Percentiles rank a stretch among this genome's conserved stretches.
Evolutionary conservation across 345 rosid genomes (phyloP).

Genomic region (Aquilaria sinensis): DNA sequence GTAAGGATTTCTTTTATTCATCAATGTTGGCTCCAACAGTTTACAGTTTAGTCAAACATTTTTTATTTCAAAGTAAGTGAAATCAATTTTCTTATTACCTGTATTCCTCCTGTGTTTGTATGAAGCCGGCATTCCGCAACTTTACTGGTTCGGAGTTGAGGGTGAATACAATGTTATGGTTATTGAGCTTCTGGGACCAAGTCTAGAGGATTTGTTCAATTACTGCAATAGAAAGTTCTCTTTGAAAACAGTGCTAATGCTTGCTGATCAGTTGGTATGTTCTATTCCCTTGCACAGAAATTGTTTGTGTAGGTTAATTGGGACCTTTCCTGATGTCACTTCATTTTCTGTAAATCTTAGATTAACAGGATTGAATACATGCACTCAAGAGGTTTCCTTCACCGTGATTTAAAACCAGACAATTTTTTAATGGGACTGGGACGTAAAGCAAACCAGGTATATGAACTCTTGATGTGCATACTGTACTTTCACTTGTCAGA

Average conservation of each 20-base stretch:
- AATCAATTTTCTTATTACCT: neutral
- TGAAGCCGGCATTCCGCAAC: constrained; percentile 55
- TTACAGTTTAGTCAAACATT: no score
- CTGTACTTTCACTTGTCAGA: neutral
- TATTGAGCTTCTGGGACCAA: constrained; percentile 63
- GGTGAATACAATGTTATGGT: constrained; percentile 55
- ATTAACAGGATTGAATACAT: constrained; percentile 53
- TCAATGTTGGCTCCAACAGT: neutral
- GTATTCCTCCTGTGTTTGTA: constrained; percentile 3
- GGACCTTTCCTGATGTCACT: neutral
- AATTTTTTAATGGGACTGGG: constrained; percentile 59
- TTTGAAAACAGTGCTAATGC: constrained; percentile 62
- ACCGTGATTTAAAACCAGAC: constrained; percentile 56
- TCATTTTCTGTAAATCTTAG: constrained; percentile 15
- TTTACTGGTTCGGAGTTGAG: constrained; percentile 63
- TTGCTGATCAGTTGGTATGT: constrained; percentile 63
- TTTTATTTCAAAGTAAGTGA: no score
- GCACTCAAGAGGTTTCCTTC: constrained; percentile 55
- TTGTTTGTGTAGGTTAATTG: neutral
- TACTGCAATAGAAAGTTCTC: constrained; percentile 54
- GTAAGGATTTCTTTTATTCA: constrained; percentile 19
- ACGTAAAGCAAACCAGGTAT: constrained; percentile 53
- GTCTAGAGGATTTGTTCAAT: constrained; percentile 62
- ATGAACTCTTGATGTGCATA: neutral
- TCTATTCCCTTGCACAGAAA: neutral